These are phyloP conservation scores for Chlamydomonas schloesseri DNA, from an alignment of 139 green algal species.

Conservation along the genomic window DNA sequence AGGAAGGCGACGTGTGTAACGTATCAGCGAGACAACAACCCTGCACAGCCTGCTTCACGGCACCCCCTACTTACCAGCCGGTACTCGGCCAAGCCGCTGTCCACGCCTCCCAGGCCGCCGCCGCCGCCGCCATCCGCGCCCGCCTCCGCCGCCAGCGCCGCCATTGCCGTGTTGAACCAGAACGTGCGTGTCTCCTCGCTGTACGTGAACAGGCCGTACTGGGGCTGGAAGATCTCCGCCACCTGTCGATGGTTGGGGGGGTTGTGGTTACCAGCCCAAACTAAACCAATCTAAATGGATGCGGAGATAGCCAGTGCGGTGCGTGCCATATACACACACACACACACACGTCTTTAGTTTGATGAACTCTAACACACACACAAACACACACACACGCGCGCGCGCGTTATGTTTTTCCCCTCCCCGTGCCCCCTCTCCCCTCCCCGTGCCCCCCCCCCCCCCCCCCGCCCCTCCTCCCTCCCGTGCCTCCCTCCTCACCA, in stretches of 20 bases:
- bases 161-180: constrained; percentile 61
- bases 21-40: too few species aligned
- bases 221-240: constrained; percentile 59
- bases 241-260: constrained; percentile 2
- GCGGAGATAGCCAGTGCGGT: background rate
- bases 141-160: background rate
- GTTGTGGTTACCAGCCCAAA: too few species aligned
- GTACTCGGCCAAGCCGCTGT: constrained; percentile 51
- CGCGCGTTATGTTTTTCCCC: too few species aligned
- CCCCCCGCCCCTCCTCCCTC: background rate
- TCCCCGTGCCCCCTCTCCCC: background rate
- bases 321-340: too few species aligned
- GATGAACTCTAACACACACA: too few species aligned
- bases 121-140: background rate
- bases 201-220: constrained; percentile 91
- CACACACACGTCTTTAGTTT: too few species aligned
- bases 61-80: constrained; percentile 51
- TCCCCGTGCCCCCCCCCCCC: background rate
- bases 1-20: too few species aligned
- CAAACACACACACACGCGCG: too few species aligned
- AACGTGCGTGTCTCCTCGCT: constrained; percentile 69
- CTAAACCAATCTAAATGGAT: too few species aligned
- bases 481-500: constrained; percentile 53
- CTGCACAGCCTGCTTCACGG: too few species aligned
- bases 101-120: background rate